phyloP scores from a whole-genome alignment of 106 monocot genomes.

The Platanthera zijinensis region DNA sequence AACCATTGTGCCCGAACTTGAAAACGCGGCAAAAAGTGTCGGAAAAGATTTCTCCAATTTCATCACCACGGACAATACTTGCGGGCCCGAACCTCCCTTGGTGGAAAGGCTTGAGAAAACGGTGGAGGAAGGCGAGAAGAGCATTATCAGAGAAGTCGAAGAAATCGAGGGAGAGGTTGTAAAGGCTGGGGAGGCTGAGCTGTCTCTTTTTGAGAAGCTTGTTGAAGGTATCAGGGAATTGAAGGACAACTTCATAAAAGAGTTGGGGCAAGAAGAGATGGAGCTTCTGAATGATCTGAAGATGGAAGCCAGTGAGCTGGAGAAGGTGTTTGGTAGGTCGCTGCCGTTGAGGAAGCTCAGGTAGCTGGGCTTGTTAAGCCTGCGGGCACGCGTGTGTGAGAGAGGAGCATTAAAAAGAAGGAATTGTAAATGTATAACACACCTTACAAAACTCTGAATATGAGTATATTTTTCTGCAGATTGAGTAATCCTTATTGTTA shows the following conservation, averaged over 20 bases:
- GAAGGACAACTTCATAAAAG: slow-evolving; percentile 41
- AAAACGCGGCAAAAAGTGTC: slow-evolving; percentile 55
- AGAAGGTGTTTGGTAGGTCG: slow-evolving; percentile 60
- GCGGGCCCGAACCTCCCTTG: slow-evolving; percentile 87
- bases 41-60: slow-evolving; percentile 72
- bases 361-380: slow-evolving; percentile 15
- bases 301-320: slow-evolving; percentile 79
- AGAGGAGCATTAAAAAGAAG: too few relatives aligned
- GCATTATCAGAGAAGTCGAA: slow-evolving; percentile 76
- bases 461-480: too few relatives aligned
- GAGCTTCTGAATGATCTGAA: slow-evolving; percentile 68
- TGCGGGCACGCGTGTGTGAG: too few relatives aligned
- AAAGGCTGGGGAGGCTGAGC: slow-evolving; percentile 48
- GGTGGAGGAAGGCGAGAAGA: slow-evolving; percentile 86
- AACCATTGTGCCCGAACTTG: slow-evolving; percentile 71
- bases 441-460: too few relatives aligned
- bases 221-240: slow-evolving; percentile 55
- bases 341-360: slow-evolving; percentile 78
- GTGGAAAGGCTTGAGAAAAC: slow-evolving; percentile 86
- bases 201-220: slow-evolving; percentile 47
- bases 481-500: too few relatives aligned
- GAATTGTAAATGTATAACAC: too few relatives aligned
- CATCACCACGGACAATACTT: slow-evolving; percentile 78
- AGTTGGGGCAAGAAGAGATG: slow-evolving; percentile 77
- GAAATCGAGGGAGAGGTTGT: slow-evolving; percentile 62